A percentile compares a stretch with the other conserved stretches of the same genome.
Evolutionary conservation across 805 yeast species (phyloP).

Genomic region (Barnettozyma siamensis): DNA sequence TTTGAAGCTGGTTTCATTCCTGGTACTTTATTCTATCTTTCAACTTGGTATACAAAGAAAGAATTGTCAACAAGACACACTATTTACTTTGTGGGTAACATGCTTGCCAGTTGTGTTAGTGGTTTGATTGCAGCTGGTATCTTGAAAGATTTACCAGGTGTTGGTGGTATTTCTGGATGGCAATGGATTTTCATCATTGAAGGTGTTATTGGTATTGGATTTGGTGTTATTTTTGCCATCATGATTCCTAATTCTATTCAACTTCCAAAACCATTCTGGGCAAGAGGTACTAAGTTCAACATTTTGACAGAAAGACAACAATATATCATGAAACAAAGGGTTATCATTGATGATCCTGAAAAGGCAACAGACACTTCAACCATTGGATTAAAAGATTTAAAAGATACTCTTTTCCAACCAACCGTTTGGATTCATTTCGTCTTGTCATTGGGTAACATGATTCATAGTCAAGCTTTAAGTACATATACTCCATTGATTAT

Average conservation of each 20-base stretch:
- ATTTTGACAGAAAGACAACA: slow-evolving; percentile 1
- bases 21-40: slow-evolving; percentile 45
- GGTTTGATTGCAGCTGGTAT: slow-evolving; percentile 6
- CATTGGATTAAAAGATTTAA: not conserved
- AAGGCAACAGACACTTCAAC: not conserved
- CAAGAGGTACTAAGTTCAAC: not conserved
- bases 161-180: slow-evolving; percentile 1
- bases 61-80: slow-evolving; percentile 4
- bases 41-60: not conserved
- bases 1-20: slow-evolving; percentile 65
- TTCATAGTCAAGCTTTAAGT: not conserved
- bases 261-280: slow-evolving; percentile 1
- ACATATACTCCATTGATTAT: slow-evolving; percentile 3
- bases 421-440: not conserved
- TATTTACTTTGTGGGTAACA: not conserved
- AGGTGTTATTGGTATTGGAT: slow-evolving; percentile 1
- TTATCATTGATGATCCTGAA: slow-evolving; percentile 1
- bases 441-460: not conserved
- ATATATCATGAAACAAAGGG: not conserved
- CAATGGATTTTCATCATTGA: slow-evolving; percentile 7
- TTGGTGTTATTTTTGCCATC: not conserved
- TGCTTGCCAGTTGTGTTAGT: not conserved
- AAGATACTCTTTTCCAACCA: not conserved
- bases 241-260: not conserved
- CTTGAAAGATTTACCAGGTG: not conserved